These are phyloP conservation scores for Solanum chiquidenum DNA, from an alignment of 257 asterid genomes.

Conservation along the genomic window DNA sequence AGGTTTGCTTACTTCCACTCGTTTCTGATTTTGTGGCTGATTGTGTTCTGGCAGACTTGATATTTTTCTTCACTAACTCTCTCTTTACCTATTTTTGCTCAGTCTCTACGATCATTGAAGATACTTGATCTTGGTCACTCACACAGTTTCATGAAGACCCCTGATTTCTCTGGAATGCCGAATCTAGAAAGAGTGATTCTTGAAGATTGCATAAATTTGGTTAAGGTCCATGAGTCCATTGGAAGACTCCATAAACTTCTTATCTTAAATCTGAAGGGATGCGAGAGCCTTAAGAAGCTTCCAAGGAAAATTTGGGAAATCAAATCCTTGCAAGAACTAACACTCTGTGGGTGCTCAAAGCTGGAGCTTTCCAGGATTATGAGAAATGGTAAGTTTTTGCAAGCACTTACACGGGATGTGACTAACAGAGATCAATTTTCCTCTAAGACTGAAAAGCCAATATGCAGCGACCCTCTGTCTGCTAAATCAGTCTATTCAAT, in stretches of 20 bases:
- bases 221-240: constrained; percentile 2
- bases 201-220: constrained; percentile 6
- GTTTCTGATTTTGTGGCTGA: neutral
- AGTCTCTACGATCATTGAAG: constrained; percentile 4
- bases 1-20: neutral
- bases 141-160: neutral
- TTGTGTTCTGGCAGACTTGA: neutral
- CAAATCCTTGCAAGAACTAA: neutral
- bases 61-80: neutral
- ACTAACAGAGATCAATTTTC: neutral
- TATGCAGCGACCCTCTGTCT: neutral
- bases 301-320: neutral
- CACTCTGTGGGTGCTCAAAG: constrained; percentile 1
- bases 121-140: constrained; percentile 6
- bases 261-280: neutral
- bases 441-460: neutral
- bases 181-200: neutral
- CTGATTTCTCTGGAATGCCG: constrained; percentile 8
- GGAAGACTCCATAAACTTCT: constrained; percentile 1
- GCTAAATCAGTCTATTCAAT: neutral
- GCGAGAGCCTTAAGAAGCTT: neutral
- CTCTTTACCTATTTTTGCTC: neutral
- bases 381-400: neutral
- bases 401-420: neutral
- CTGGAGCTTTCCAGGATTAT: neutral